Conservation (phyloP, 2,329 filamentous ascomycete species). For the Beauveria bassiana region DNA sequence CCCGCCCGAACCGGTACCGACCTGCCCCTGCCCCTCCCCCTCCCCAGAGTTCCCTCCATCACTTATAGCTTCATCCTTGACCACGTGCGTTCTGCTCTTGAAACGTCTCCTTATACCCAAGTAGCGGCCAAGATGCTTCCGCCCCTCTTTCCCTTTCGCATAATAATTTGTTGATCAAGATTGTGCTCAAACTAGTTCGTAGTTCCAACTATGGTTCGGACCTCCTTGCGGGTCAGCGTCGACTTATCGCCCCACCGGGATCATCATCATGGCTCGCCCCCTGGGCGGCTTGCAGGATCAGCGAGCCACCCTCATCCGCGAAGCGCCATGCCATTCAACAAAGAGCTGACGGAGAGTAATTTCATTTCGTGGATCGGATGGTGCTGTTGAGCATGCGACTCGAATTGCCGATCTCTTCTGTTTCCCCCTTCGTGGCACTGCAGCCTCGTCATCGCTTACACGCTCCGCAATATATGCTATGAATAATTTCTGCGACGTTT, state of each 20-base stretch:
- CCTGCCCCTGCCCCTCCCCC: neutral
- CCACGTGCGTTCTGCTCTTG: neutral
- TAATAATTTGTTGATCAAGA: neutral
- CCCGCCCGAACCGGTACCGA: conserved; percentile 3
- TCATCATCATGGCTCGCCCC: neutral
- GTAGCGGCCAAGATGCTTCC: neutral
- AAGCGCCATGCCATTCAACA: neutral
- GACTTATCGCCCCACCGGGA: neutral
- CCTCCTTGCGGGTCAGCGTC: neutral
- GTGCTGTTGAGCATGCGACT: neutral
- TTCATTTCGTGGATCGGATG: neutral
- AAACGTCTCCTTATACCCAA: neutral
- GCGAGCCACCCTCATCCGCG: neutral
- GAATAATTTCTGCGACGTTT: neutral
- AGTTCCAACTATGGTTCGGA: neutral
- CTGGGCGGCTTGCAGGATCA: conserved; percentile 3
- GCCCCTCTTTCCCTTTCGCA: neutral
- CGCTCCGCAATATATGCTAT: neutral
- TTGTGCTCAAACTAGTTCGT: neutral
- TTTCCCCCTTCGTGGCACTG: neutral
- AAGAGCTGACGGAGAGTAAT: neutral
- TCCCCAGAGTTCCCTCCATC: neutral
- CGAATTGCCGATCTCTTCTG: neutral
- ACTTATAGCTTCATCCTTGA: neutral
- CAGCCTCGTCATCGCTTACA: neutral